A percentile compares a stretch with the other conserved stretches of the same genome.
Conservation (phyloP, 2,329 filamentous ascomycete genomes). For the Pseudogymnoascus sp. region DNA sequence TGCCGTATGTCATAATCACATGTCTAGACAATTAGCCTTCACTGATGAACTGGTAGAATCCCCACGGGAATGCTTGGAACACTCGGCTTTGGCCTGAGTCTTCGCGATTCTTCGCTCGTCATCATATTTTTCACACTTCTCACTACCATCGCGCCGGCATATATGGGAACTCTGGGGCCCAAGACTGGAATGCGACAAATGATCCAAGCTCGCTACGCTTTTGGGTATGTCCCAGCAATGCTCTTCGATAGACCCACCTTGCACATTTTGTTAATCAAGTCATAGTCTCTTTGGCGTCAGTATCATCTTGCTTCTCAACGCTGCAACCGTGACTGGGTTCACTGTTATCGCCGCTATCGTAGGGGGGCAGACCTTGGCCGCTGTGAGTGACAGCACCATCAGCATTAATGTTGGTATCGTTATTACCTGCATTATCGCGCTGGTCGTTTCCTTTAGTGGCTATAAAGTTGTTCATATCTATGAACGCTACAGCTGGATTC, state of each 20-base stretch:
- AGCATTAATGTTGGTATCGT: constrained; percentile 50
- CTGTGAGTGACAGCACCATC: constrained; percentile 41
- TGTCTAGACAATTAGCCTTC: not conserved
- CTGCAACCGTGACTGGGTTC: constrained; percentile 56
- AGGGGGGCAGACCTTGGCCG: constrained; percentile 50
- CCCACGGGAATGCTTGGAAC: constrained; percentile 57
- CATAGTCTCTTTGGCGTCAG: constrained; percentile 46
- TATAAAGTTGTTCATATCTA: constrained; percentile 49
- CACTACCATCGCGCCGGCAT: constrained; percentile 45
- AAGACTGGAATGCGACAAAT: constrained; percentile 58
- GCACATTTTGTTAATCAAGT: constrained; percentile 10
- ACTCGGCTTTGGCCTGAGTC: constrained; percentile 42
- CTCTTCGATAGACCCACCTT: constrained; percentile 11
- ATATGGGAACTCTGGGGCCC: constrained; percentile 49
- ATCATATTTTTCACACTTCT: constrained; percentile 56
- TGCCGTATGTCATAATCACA: constrained; percentile 37
- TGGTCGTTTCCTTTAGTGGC: constrained; percentile 55
- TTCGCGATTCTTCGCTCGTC: constrained; percentile 48
- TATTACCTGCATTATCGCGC: constrained; percentile 46
- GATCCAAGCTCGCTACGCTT: constrained; percentile 55
- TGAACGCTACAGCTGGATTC: constrained; percentile 49
- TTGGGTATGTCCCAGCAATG: constrained; percentile 34
- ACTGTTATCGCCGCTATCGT: constrained; percentile 53
- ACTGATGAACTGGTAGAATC: constrained; percentile 33
- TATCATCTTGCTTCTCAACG: constrained; percentile 52